phyloP scores from a whole-genome alignment of 2,329 filamentous ascomycete genomes.

The Leptographium procerum region DNA sequence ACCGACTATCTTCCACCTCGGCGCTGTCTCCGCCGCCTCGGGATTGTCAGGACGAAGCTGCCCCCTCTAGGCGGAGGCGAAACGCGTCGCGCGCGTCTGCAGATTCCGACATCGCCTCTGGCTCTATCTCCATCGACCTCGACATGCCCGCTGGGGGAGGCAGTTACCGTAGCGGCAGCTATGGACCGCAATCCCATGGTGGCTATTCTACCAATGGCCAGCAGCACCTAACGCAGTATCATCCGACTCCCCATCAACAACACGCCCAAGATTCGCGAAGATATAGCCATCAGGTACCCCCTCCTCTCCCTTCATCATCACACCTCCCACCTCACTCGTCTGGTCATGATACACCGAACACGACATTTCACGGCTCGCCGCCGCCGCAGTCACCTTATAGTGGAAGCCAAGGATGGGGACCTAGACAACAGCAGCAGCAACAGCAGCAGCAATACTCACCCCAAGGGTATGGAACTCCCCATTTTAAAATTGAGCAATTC shows the following conservation, averaged over 20 bases:
- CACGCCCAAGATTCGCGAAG: background rate
- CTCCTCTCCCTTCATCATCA: background rate
- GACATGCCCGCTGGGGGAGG: conserved; percentile 34
- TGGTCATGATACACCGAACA: conserved; percentile 27
- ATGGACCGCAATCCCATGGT: conserved; percentile 8
- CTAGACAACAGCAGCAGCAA: conserved; percentile 22
- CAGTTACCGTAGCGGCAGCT: conserved; percentile 18
- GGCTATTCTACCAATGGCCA: conserved; percentile 24
- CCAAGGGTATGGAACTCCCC: conserved; percentile 24
- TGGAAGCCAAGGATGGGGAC: conserved; percentile 25
- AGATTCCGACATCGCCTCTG: conserved; percentile 25
- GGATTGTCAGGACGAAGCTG: background rate
- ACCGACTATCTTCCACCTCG: background rate
- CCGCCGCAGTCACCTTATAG: conserved; percentile 30
- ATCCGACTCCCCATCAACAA: background rate
- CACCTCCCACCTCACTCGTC: conserved; percentile 22
- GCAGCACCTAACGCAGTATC: conserved; percentile 18
- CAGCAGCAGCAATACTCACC: conserved; percentile 27
- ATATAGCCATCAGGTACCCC: background rate
- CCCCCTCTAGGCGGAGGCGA: conserved; percentile 20
- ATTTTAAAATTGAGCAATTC: background rate
- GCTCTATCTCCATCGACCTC: conserved; percentile 38
- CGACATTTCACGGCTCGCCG: conserved; percentile 34
- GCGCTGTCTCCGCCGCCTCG: background rate
- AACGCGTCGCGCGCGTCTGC: conserved; percentile 27